Percentiles rank a stretch among this genome's conserved stretches.
Conservation (phyloP, 768 basidiomycete species). For the Suillus americanus region DNA sequence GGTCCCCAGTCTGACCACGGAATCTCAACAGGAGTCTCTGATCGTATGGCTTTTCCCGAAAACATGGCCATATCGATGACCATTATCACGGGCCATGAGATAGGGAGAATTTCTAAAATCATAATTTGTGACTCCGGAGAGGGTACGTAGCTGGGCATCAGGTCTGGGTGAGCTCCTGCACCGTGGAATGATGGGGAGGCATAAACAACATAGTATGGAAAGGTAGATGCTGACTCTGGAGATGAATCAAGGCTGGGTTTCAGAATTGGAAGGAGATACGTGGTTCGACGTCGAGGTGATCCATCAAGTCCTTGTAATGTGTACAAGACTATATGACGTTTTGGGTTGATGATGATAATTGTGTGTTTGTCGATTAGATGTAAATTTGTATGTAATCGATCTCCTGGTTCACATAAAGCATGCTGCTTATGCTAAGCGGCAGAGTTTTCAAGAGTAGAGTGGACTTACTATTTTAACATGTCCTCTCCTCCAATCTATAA, state of each 20-base stretch:
- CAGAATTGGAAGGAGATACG: neutral
- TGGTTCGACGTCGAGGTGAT: neutral
- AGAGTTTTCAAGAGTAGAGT: neutral
- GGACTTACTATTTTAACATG: neutral
- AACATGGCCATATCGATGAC: conserved; percentile 1
- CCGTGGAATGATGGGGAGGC: neutral
- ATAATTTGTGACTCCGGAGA: neutral
- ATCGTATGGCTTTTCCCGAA: neutral
- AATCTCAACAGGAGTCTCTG: neutral
- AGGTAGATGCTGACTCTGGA: neutral
- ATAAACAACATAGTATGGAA: neutral
- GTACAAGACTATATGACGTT: neutral
- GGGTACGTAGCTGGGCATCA: neutral
- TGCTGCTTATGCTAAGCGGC: neutral
- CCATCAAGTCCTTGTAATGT: neutral
- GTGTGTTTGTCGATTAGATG: neutral
- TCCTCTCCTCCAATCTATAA: conserved; percentile 1
- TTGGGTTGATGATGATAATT: neutral
- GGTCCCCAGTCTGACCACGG: neutral
- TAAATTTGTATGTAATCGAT: neutral
- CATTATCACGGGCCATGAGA: neutral
- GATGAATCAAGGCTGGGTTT: neutral
- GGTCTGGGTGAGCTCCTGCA: neutral
- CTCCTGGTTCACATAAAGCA: neutral
- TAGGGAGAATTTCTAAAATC: neutral